phyloP scores from a whole-genome alignment of 495 filamentous ascomycete species.

The Podospora conica region DNA sequence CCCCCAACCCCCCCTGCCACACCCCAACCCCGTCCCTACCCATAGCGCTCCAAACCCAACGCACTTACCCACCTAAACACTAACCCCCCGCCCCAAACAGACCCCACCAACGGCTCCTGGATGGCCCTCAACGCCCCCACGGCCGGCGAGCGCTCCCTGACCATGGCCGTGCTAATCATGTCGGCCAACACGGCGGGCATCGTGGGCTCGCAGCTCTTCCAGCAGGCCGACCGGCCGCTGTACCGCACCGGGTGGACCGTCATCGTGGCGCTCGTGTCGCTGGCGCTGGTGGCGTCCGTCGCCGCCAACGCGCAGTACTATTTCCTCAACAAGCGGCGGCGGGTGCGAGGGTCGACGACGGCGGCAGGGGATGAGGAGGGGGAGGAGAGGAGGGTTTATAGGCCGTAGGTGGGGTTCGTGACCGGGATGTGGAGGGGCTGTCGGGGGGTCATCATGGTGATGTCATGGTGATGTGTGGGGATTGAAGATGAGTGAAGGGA shows the following conservation, averaged over 20 bases:
- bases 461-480: background rate
- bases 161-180: conserved; percentile 47
- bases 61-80: no score
- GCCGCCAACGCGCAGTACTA: conserved; percentile 25
- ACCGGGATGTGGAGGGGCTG: background rate
- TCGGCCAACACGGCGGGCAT: conserved; percentile 49
- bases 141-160: conserved; percentile 34
- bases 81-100: no score
- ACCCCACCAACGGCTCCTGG: conserved; percentile 35
- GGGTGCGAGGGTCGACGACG: background rate
- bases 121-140: conserved; percentile 31
- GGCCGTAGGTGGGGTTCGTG: background rate
- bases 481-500: background rate
- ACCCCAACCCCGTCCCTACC: no score
- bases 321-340: conserved; percentile 16
- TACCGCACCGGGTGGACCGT: conserved; percentile 33
- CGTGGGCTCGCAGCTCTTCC: conserved; percentile 50
- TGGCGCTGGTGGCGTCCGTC: conserved; percentile 15
- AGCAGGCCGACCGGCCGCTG: conserved; percentile 44
- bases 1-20: no score
- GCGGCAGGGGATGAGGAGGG: background rate
- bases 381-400: background rate
- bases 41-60: no score
- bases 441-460: background rate
- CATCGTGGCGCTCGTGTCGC: conserved; percentile 15